Evolutionary conservation across 352 stramenopile genomes (phyloP).

Genomic region (Phytopythium ostracodes): DNA sequence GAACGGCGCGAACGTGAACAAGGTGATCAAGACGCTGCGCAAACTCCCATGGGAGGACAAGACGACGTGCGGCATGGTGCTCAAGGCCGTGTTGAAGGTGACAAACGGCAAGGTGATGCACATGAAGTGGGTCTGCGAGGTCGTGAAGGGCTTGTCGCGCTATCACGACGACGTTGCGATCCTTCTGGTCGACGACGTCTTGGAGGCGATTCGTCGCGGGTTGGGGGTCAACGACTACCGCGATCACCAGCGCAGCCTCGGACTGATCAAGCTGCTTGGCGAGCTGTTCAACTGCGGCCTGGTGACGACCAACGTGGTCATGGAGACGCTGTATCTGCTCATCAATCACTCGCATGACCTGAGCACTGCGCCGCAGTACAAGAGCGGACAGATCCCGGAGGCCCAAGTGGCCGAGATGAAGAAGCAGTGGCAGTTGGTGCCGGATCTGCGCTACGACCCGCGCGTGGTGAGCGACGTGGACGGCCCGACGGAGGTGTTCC

Average conservation of each 20-base stretch:
- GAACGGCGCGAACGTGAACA: conserved; percentile 77
- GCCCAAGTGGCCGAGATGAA: conserved; percentile 58
- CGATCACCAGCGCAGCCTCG: conserved; percentile 92
- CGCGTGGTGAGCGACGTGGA: conserved; percentile 89
- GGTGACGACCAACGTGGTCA: conserved; percentile 89
- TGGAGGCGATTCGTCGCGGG: conserved; percentile 91
- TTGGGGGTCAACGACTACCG: conserved; percentile 89
- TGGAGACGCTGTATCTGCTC: conserved; percentile 93
- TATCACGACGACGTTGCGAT: conserved; percentile 91
- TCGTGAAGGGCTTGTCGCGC: conserved; percentile 77
- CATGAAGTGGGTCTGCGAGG: conserved; percentile 85
- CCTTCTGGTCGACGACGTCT: conserved; percentile 89
- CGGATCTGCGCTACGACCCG: conserved; percentile 80
- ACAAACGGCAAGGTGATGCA: conserved; percentile 87
- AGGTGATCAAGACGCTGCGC: conserved; percentile 92
- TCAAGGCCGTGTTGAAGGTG: conserved; percentile 92
- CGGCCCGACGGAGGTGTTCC: conserved; percentile 89
- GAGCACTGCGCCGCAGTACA: conserved; percentile 57
- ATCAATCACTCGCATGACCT: conserved; percentile 96
- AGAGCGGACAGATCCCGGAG: conserved; percentile 18
- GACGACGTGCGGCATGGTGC: conserved; percentile 59
- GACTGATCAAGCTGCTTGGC: conserved; percentile 90
- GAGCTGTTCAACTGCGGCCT: conserved; percentile 92
- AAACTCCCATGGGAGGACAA: conserved; percentile 89
- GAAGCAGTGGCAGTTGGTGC: conserved; percentile 56